Base-by-base conservation (phyloP, 2,329 filamentous ascomycete species). In the Boeremia exigua region DNA sequence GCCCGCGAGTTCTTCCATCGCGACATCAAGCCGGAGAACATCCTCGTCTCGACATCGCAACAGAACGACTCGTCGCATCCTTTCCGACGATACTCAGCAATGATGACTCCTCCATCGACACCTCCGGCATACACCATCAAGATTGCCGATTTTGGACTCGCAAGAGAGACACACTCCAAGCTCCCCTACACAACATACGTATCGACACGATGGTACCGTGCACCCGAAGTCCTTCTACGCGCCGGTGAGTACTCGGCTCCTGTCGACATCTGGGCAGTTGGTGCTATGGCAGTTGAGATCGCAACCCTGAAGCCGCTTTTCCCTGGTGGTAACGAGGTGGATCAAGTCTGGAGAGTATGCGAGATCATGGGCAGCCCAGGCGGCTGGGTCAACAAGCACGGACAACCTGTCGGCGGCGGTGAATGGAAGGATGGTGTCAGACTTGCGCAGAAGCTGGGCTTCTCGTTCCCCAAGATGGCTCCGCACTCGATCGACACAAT, bases 321-420 rank as follows among this genome's bases (percentile, higher is more conserved):
- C 81, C 95, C 95, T 10, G 95, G 95, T 67, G 92, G 92, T 71
- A 99, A 99, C 73, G 95, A 99, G 79, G 95, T 99, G 1, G 95
- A 99, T 68, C 95, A 99, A 76, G 95, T 99, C 1, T 99, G 95
- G 95, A 88, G 95, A 65, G 91, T 99, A 0, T 99, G 95, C 73
- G 95, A 99, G 75, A 96, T 99, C 55, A 99, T 99, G 95, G 95
- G 95, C 45, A 98, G 94, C 79, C 95, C 95, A 2, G 95, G 95
- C 39, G 94, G 94, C 78, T 99, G 95, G 95, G 95, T 96, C 75
- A 96, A 91, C 81, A 97, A 97, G 78, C 83, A 90, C 5, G 93
- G 93, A 23, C 82, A 83, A 25, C 90, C 88, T 63, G 91, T 99
- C 27, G 95, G 95, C 51, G 95, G 95, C 71, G 95, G 95, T 69